Percentiles rank a stretch among this genome's conserved stretches.
Conservation (phyloP, 768 basidiomycete species). For the Leccinum obscurum region DNA sequence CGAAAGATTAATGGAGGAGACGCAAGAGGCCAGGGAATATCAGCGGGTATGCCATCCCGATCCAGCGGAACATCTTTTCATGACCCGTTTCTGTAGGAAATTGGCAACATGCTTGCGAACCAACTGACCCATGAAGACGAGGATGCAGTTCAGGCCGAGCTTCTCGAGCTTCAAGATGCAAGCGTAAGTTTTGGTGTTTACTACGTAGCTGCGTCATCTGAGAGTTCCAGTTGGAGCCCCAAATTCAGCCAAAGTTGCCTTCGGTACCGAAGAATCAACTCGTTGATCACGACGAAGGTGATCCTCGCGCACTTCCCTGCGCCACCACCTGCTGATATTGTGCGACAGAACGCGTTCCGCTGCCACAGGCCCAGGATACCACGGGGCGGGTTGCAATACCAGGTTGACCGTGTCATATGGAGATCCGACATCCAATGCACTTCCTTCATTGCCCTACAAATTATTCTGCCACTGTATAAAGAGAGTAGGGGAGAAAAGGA, state of each 20-base stretch:
- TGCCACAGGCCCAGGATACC: constrained; percentile 1
- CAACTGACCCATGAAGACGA: constrained; percentile 87
- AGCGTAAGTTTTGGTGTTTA: constrained; percentile 43
- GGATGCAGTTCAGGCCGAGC: constrained; percentile 86
- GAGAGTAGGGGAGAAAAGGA: constrained; percentile 3
- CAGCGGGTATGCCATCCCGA: constrained; percentile 59
- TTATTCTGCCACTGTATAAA: constrained; percentile 12
- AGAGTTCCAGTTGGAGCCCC: constrained; percentile 30
- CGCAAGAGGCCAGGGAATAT: constrained; percentile 89
- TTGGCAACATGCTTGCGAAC: constrained; percentile 82
- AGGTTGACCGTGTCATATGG: constrained; percentile 17
- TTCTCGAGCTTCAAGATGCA: constrained; percentile 65
- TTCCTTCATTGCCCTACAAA: constrained; percentile 8
- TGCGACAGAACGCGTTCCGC: constrained; percentile 4
- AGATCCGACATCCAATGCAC: background rate
- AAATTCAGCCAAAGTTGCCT: constrained; percentile 47
- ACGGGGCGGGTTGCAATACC: constrained; percentile 21
- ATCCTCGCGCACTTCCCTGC: background rate
- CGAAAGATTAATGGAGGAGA: constrained; percentile 93
- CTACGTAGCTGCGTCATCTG: background rate
- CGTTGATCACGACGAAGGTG: constrained; percentile 33
- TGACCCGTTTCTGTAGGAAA: constrained; percentile 64
- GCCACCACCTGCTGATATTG: constrained; percentile 6
- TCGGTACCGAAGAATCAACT: constrained; percentile 52
- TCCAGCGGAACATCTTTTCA: background rate